Conservation (phyloP, 1,139 yeast species). For the Saccharomycopsis crataegensis region DNA sequence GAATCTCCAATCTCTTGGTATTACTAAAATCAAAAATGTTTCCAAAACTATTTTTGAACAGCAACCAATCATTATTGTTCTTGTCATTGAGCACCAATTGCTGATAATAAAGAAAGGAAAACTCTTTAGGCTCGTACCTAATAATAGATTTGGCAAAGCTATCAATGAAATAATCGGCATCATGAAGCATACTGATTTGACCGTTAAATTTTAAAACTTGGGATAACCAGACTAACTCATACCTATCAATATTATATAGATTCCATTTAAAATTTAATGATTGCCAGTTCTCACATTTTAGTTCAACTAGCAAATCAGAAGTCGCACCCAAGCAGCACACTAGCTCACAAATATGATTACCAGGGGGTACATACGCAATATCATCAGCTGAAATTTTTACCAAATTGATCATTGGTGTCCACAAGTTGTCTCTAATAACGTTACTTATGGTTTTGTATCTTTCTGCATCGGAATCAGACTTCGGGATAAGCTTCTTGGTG, state of each 20-base stretch:
- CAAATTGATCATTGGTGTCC: constrained; percentile 8
- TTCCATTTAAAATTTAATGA: constrained; percentile 16
- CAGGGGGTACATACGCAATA: neutral
- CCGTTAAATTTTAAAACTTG: constrained; percentile 9
- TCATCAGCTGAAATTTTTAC: neutral
- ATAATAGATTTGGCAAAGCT: constrained; percentile 4
- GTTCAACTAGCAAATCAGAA: constrained; percentile 13
- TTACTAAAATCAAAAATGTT: constrained; percentile 2
- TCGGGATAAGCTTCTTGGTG: neutral
- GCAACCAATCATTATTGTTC: constrained; percentile 4
- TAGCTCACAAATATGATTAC: neutral
- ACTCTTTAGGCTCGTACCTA: neutral
- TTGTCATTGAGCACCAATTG: neutral
- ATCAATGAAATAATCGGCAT: constrained; percentile 9
- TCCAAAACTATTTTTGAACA: neutral
- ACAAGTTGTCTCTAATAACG: neutral
- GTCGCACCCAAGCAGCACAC: constrained; percentile 5
- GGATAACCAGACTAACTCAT: constrained; percentile 13
- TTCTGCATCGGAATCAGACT: neutral
- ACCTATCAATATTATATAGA: constrained; percentile 1
- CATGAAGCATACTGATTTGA: neutral
- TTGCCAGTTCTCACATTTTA: constrained; percentile 15
- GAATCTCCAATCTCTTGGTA: constrained; percentile 2
- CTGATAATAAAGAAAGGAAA: neutral
- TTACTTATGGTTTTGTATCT: neutral